Conservation (phyloP, 495 filamentous ascomycete genomes). For the Aspergillus homomorphus region DNA sequence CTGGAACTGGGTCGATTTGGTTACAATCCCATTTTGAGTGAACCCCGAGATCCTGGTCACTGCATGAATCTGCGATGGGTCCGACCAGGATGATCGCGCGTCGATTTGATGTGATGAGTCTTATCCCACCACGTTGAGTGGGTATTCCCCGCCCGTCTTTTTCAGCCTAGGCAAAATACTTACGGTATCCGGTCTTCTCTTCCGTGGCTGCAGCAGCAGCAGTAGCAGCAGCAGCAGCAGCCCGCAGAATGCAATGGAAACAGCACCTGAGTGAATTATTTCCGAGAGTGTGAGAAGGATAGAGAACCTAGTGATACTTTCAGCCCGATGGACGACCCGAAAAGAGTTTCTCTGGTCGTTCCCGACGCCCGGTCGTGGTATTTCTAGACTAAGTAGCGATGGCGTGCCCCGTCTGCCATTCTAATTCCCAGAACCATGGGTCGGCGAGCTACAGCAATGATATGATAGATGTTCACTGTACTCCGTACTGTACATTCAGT, state of each 20-base stretch:
- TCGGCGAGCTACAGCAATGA: not conserved
- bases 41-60: slow-evolving; percentile 2
- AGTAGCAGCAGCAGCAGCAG: not conserved
- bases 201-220: not conserved
- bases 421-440: not conserved
- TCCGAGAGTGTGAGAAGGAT: too few relatives aligned
- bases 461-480: not conserved
- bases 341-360: not conserved
- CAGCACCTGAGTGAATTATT: too few relatives aligned
- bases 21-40: not conserved
- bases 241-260: not conserved
- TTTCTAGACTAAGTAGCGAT: too few relatives aligned
- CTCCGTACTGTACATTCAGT: too few relatives aligned
- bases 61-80: slow-evolving; percentile 8
- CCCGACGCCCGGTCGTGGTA: not conserved
- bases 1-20: not conserved
- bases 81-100: slow-evolving; percentile 5
- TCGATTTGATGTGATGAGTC: slow-evolving; percentile 6
- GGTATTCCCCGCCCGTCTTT: not conserved
- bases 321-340: not conserved
- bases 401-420: not conserved
- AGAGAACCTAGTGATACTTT: too few relatives aligned
- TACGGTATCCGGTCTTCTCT: not conserved
- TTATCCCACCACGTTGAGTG: slow-evolving; percentile 4
- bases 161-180: not conserved